A percentile compares a stretch with the other conserved stretches of the same genome.
Evolutionary conservation across 176 grass and related monocot species (phyloP).

Genomic region (Olyra latifolia): DNA sequence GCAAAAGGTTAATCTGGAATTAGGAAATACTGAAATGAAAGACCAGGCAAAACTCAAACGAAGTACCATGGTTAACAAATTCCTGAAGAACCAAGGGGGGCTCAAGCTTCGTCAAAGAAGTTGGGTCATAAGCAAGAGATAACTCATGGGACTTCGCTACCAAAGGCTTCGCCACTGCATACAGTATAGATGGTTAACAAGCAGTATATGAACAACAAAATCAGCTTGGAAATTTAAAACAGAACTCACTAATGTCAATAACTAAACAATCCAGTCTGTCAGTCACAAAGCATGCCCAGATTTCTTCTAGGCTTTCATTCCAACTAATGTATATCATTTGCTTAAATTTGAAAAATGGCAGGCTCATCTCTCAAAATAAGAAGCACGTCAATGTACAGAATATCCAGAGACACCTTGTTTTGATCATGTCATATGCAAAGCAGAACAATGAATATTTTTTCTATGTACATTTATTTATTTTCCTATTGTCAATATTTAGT

Average conservation of each 20-base stretch:
- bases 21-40: background rate
- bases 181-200: slow-evolving; percentile 23
- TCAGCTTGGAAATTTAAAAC: background rate
- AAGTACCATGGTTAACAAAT: slow-evolving; percentile 90
- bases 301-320: background rate
- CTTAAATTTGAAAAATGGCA: background rate
- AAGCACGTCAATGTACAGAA: slow-evolving; percentile 1
- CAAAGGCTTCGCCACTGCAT: slow-evolving; percentile 92
- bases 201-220: background rate
- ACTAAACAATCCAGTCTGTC: background rate
- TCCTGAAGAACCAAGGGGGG: slow-evolving; percentile 94
- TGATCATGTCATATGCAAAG: background rate
- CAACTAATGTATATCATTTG: too few species aligned
- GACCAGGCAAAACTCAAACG: background rate
- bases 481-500: background rate
- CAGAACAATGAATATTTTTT: background rate
- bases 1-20: slow-evolving; percentile 22
- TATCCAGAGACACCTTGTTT: background rate
- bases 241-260: background rate
- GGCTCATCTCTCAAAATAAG: background rate
- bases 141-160: slow-evolving; percentile 86
- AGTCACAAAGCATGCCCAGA: background rate
- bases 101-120: slow-evolving; percentile 80
- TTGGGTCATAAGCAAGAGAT: slow-evolving; percentile 87
- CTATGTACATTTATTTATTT: background rate